Evolutionary conservation across 495 filamentous ascomycete genomes (phyloP), one percentile per base, ranked within the genome.

Genomic region (Polyplosphaeria fusca): DNA sequence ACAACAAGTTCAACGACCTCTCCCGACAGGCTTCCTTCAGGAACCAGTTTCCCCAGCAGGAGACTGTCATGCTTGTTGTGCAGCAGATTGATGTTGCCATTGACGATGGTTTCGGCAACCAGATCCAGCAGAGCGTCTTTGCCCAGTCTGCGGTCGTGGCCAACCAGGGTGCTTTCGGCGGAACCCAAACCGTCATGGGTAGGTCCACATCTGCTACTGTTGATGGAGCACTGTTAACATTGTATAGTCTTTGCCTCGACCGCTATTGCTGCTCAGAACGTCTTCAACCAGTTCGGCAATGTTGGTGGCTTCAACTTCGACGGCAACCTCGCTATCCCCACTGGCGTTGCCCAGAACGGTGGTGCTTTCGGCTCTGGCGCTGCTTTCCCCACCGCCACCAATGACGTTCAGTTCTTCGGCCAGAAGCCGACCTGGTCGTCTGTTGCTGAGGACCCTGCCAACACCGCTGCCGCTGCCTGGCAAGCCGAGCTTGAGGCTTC

Each of bases 141-240:
- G 63, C 63, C 2, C 53, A 61, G 58, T 58, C 52, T 16, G 44
- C 27, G 11, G 23, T 58, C 35, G 47, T 62, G 35, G 63, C 63
- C 24, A 66, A 66, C 44, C 47, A 46, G 35, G 63, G 63, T 2
- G 16, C n/a, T n/a, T n/a, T n/a, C n/a, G 14, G 27, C n/a, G 5
- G 32, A 5, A 62, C 58, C 30, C 13, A 62, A 19, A 55, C 63
- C 37, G 28, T 66, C 27, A 58, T 61, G 58, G 37, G 63, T 66
- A 51, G 46, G 63, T 7, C 38, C 28, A 28, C 41, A n/a, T 19
- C 26, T 24, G 19, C 40, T 49, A 5, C 14, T 42, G 23, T 28
- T 25, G 37, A 24, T 26, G 20, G 20, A 7, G 2, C 5, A 22
- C n/a, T 3, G n/a, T 44, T 58, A 58, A 51, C 40, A 44, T 16